phyloP scores from a whole-genome alignment of 2,329 filamentous ascomycete species.

The Arthrobotrys musiformis region DNA sequence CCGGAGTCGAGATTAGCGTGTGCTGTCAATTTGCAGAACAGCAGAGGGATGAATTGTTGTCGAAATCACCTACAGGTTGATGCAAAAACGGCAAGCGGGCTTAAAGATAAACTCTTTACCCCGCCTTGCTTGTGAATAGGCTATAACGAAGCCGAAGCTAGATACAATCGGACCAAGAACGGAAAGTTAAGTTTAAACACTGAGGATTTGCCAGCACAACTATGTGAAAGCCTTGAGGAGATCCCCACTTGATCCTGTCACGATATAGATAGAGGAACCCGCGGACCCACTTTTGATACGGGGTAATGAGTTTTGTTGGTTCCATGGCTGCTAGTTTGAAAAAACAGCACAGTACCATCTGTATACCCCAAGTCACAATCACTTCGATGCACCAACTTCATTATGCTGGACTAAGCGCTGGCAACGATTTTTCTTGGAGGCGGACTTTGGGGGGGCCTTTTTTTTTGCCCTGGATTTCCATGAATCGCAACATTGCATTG shows the following conservation, averaged over 20 bases:
- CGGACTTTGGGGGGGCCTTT: background rate
- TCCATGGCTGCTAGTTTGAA: conserved; percentile 16
- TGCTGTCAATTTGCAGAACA: conserved; percentile 36
- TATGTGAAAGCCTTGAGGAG: conserved; percentile 21
- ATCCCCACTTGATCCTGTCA: conserved; percentile 27
- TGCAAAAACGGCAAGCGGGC: conserved; percentile 16
- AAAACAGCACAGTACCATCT: conserved; percentile 20
- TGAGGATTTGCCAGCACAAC: conserved; percentile 5
- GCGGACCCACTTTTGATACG: conserved; percentile 29
- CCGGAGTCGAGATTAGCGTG: conserved; percentile 37
- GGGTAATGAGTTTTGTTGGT: background rate
- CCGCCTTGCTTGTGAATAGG: conserved; percentile 23
- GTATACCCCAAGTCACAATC: background rate
- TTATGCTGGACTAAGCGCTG: conserved; percentile 8
- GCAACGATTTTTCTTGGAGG: background rate
- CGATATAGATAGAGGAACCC: conserved; percentile 6
- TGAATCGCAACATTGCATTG: conserved; percentile 22
- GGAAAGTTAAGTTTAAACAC: conserved; percentile 21
- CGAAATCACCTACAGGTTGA: background rate
- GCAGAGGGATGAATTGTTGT: conserved; percentile 14
- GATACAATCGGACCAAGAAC: conserved; percentile 48
- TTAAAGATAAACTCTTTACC: conserved; percentile 26
- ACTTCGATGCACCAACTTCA: background rate
- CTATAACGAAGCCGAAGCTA: conserved; percentile 31
- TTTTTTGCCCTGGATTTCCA: conserved; percentile 10